These are phyloP conservation scores for Miscanthus sacchariflorus DNA, from an alignment of 202 grass and related monocot genomes.

Conservation along the genomic window DNA sequence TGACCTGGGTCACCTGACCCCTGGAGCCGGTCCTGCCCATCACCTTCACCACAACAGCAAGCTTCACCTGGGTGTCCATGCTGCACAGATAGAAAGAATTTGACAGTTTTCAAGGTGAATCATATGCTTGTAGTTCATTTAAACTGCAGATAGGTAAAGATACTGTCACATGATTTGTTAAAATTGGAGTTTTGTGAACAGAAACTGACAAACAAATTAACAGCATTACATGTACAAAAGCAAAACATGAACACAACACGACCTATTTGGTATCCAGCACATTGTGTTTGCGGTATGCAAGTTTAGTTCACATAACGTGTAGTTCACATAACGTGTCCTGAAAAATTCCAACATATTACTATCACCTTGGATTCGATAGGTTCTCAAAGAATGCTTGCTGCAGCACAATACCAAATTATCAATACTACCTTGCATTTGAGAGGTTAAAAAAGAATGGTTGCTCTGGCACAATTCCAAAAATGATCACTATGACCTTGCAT, in stretches of 20 bases:
- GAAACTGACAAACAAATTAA: not conserved
- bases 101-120: not conserved
- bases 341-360: too few species aligned
- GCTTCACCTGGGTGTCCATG: conserved; percentile 85
- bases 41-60: conserved; percentile 74
- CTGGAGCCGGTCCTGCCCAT: conserved; percentile 77
- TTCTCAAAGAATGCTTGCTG: not conserved
- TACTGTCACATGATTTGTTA: not conserved
- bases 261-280: not conserved
- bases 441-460: not conserved
- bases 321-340: not conserved
- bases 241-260: not conserved
- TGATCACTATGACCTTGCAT: not conserved
- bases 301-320: not conserved
- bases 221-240: not conserved
- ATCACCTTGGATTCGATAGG: too few species aligned
- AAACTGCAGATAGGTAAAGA: not conserved
- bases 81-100: conserved; percentile 4
- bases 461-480: not conserved
- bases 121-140: not conserved
- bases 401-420: not conserved
- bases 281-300: not conserved
- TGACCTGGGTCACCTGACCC: conserved; percentile 83
- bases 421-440: not conserved
- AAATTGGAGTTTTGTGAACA: not conserved